phyloP scores from a whole-genome alignment of 306 rosid genomes.

The Morella rubra region DNA sequence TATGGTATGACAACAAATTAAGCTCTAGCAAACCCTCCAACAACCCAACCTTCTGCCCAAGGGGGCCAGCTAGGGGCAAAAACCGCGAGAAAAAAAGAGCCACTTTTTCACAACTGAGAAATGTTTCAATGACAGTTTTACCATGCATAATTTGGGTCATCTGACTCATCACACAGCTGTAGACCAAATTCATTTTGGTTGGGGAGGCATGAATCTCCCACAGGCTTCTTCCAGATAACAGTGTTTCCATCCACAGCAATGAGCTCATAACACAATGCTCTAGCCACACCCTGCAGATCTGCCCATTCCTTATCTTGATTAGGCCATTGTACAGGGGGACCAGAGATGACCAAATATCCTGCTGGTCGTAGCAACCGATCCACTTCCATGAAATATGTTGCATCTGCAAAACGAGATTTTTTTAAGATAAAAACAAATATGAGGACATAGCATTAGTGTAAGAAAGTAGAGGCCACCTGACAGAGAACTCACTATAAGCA shows the following conservation, averaged over 20 bases:
- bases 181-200: constrained; percentile 90
- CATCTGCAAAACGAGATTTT: constrained; percentile 62
- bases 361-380: constrained; percentile 96
- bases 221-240: constrained; percentile 92
- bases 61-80: too few relatives aligned
- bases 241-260: constrained; percentile 90
- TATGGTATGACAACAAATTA: neutral
- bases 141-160: constrained; percentile 84
- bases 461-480: constrained; percentile 16
- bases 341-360: constrained; percentile 88
- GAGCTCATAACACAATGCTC: constrained; percentile 90
- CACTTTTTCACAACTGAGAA: neutral
- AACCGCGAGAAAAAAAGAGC: neutral
- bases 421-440: constrained; percentile 21
- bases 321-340: constrained; percentile 97
- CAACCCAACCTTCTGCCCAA: neutral
- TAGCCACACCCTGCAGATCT: constrained; percentile 91
- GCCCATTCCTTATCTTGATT: constrained; percentile 99
- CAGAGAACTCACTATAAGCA: constrained; percentile 75
- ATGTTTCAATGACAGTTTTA: constrained; percentile 34
- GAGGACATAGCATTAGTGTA: constrained; percentile 18
- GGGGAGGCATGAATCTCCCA: constrained; percentile 65
- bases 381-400: constrained; percentile 89
- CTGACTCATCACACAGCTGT: constrained; percentile 68
- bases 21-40: neutral